Conservation (phyloP, 2,329 filamentous ascomycete species). For the Clarireedia monteithiana region DNA sequence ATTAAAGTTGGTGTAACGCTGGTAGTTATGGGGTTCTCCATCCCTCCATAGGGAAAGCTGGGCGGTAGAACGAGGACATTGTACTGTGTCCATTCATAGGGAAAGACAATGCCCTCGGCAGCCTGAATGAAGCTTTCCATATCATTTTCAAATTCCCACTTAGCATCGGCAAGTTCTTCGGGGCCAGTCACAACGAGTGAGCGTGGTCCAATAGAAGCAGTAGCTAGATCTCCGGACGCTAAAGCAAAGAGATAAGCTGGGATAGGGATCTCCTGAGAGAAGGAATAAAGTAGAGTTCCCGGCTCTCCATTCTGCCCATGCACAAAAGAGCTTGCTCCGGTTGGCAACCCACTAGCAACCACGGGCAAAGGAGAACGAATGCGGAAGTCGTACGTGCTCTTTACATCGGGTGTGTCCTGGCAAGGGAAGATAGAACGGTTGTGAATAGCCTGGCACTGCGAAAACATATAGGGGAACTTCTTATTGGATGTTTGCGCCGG, state of each 20-base stretch:
- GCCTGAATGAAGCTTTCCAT: constrained; percentile 88
- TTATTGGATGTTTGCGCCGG: constrained; percentile 91
- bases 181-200: constrained; percentile 83
- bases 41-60: constrained; percentile 57
- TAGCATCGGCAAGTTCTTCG: constrained; percentile 73
- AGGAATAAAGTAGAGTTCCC: constrained; percentile 62
- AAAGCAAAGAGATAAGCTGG: constrained; percentile 93
- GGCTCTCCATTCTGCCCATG: constrained; percentile 44
- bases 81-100: constrained; percentile 91
- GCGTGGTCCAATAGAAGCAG: constrained; percentile 77
- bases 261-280: constrained; percentile 86
- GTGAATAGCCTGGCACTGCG: constrained; percentile 95
- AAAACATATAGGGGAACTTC: constrained; percentile 96
- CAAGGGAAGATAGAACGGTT: constrained; percentile 91
- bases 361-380: constrained; percentile 82
- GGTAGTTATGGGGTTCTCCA: constrained; percentile 85
- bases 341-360: constrained; percentile 76
- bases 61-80: constrained; percentile 87
- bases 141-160: constrained; percentile 86
- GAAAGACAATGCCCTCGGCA: constrained; percentile 73
- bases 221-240: constrained; percentile 76
- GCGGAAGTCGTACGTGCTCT: constrained; percentile 87
- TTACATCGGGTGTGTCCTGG: constrained; percentile 95
- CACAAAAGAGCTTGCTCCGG: constrained; percentile 42
- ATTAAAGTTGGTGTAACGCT: constrained; percentile 94